Evolutionary conservation across 208 protist genomes (phyloP), one percentile per base, ranked within the genome.

Genomic region (Trypanosoma avium): DNA sequence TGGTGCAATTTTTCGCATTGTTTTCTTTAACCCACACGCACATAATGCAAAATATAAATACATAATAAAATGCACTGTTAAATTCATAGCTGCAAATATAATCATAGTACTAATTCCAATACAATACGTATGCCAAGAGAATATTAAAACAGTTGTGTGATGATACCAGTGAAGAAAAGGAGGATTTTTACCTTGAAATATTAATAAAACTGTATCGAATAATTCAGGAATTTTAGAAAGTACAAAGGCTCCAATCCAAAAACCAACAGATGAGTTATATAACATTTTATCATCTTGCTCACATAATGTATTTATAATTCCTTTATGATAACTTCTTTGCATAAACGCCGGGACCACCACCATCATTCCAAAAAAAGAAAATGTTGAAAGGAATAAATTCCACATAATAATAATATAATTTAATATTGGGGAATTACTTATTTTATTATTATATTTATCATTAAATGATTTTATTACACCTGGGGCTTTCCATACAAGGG

Each of bases 31-130:
- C 10, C 85, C 84, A 30, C 71, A 77, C 1, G 81, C 73, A 59
- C 80, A 85, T 52, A 96, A 47, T 12, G 88, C 84, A 69, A 96
- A 98, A 77, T 98, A 98, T 4, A 82, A 50, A 43, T 82, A 82
- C 76, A 82, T 82, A 57, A 82, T 69, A 27, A 49, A 52, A 38
- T 82, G 76, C 40, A 82, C 73, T 6, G 60, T 54, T 27, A 75
- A 76, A 65, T 82, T 82, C 76, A 82, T 82, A 3, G 73, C 61
- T 30, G 65, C 73, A 45, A 82, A 62, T 13, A 47, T 47, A 35
- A 82, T 54, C 24, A 59, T 58, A 13, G 57, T 56, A 19, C 43
- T 58, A 19, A 3, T 68, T 3, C 43, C 32, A 24, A 55, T 55
- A n/a, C 46, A 59, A 27, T 80, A 82, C 54, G 76, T 66, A 32